Evolutionary conservation across 768 basidiomycete species (phyloP).

Genomic region (Boletus tylopilopsis): DNA sequence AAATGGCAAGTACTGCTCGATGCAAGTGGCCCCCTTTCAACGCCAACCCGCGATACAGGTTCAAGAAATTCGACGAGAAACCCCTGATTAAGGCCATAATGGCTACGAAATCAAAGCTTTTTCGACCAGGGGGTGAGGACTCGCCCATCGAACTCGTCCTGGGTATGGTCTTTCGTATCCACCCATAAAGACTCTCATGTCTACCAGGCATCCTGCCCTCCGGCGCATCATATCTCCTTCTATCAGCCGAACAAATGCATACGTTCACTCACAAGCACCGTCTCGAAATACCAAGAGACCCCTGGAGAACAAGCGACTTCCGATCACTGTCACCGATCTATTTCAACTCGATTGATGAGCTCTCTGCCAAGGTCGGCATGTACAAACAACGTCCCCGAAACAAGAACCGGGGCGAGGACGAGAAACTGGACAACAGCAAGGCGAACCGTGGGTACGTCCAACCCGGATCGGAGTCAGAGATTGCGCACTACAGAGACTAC

Average conservation of each 20-base stretch:
- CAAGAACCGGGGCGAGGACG: slow-evolving; percentile 21
- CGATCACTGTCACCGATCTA: slow-evolving; percentile 47
- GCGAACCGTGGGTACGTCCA: slow-evolving; percentile 37
- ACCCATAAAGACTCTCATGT: background rate
- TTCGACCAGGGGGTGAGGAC: slow-evolving; percentile 26
- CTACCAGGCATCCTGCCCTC: slow-evolving; percentile 39
- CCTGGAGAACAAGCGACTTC: slow-evolving; percentile 28
- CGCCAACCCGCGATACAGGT: slow-evolving; percentile 15
- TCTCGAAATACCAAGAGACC: slow-evolving; percentile 9
- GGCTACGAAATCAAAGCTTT: slow-evolving; percentile 23
- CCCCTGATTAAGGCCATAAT: slow-evolving; percentile 29
- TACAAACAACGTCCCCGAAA: slow-evolving; percentile 39
- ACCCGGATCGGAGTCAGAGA: slow-evolving; percentile 11
- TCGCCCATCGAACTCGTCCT: slow-evolving; percentile 40
- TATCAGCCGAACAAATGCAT: slow-evolving; percentile 33
- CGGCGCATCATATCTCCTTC: slow-evolving; percentile 45
- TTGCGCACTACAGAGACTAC: slow-evolving; percentile 30
- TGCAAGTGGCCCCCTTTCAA: background rate
- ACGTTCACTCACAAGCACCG: slow-evolving; percentile 19
- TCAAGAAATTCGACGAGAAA: slow-evolving; percentile 34
- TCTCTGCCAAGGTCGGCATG: slow-evolving; percentile 36
- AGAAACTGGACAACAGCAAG: slow-evolving; percentile 36
- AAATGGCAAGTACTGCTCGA: slow-evolving; percentile 13
- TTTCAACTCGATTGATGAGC: slow-evolving; percentile 31
- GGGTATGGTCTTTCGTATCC: slow-evolving; percentile 29